Conservation (phyloP, 108 stramenopile genomes). For the Conticribra weissflogii region DNA sequence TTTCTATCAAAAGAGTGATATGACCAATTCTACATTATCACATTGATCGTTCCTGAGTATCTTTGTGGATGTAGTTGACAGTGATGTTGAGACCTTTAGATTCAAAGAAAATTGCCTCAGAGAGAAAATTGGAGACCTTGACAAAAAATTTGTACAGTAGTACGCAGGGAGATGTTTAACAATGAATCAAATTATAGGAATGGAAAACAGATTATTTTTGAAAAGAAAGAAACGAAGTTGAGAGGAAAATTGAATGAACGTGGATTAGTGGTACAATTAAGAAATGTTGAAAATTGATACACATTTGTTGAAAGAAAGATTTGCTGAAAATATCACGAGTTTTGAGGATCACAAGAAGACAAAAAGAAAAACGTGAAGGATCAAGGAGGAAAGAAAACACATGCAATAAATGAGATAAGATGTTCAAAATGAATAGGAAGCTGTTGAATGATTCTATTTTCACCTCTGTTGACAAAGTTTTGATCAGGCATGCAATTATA, state of each 20-base stretch:
- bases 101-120: too few species aligned
- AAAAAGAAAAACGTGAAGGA: not conserved
- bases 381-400: not conserved
- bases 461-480: not conserved
- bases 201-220: too few species aligned
- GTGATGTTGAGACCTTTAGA: slow-evolving; percentile 2
- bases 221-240: too few species aligned
- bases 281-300: too few species aligned
- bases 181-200: too few species aligned
- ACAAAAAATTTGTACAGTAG: too few species aligned
- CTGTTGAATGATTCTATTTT: not conserved
- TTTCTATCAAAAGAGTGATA: not conserved
- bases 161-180: too few species aligned
- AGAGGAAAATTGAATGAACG: too few species aligned
- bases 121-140: too few species aligned
- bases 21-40: not conserved
- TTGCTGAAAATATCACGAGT: not conserved
- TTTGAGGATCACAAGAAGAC: not conserved
- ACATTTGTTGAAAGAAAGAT: not conserved
- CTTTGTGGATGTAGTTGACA: slow-evolving; percentile 1
- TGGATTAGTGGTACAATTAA: too few species aligned
- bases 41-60: not conserved
- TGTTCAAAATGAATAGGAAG: slow-evolving; percentile 1
- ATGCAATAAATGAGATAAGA: not conserved
- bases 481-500: not conserved